Conservation (phyloP, 2,329 filamentous ascomycete species). For the Onygenales sp. region DNA sequence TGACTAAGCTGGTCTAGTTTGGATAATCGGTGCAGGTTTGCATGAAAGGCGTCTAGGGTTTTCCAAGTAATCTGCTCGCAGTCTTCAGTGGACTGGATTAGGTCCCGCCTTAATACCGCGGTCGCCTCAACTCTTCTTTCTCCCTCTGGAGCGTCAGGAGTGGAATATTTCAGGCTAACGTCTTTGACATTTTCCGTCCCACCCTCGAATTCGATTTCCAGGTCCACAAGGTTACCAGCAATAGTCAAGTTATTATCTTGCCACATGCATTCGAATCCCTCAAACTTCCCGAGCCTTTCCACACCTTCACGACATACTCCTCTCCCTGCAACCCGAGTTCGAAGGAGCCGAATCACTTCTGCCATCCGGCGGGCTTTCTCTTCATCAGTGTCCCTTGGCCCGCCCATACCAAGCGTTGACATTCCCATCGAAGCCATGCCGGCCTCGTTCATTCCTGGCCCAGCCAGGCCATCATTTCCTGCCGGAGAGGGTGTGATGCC, state of each 20-base stretch:
- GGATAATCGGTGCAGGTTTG: conserved; percentile 36
- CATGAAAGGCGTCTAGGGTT: conserved; percentile 28
- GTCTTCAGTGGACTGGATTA: conserved; percentile 25
- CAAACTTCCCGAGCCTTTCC: conserved; percentile 32
- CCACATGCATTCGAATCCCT: conserved; percentile 39
- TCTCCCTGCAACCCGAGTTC: conserved; percentile 31
- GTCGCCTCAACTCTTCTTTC: conserved; percentile 34
- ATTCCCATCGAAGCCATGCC: conserved; percentile 32
- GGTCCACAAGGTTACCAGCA: conserved; percentile 37
- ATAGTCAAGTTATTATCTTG: conserved; percentile 38
- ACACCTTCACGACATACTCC: conserved; percentile 35
- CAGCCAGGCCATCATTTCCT: conserved; percentile 27
- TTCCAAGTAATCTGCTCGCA: conserved; percentile 26
- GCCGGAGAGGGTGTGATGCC: conserved; percentile 33
- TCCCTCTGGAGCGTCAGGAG: conserved; percentile 30
- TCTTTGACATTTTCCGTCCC: conserved; percentile 32
- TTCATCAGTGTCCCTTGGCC: conserved; percentile 29
- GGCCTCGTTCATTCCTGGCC: conserved; percentile 26
- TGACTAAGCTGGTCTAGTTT: conserved; percentile 35
- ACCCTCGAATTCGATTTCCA: conserved; percentile 37
- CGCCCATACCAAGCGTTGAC: conserved; percentile 27
- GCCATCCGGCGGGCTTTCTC: conserved; percentile 33
- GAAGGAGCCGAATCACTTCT: conserved; percentile 31
- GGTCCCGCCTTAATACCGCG: conserved; percentile 31
- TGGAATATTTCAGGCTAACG: conserved; percentile 35